These are phyloP conservation scores for Aspergillus ruber DNA, from an alignment of 2,329 filamentous ascomycete genomes.

Conservation along the genomic window DNA sequence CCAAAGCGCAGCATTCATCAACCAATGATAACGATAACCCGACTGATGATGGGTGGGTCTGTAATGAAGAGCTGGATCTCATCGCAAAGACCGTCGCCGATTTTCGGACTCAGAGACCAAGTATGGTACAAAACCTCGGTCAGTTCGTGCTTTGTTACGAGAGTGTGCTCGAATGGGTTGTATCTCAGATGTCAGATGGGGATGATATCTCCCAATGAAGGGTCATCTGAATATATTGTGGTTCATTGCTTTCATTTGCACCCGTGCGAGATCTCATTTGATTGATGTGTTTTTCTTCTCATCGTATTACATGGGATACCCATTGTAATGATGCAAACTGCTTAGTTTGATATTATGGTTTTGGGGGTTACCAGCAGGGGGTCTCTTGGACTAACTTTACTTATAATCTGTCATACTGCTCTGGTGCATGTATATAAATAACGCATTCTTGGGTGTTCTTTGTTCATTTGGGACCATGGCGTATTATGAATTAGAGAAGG, in stretches of 20 bases:
- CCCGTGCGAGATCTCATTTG: background rate
- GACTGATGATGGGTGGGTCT: constrained; percentile 57
- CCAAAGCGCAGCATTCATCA: constrained; percentile 21
- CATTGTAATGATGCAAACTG: background rate
- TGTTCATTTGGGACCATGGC: no score
- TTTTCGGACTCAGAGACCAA: constrained; percentile 78
- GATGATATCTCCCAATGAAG: background rate
- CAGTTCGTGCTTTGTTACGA: constrained; percentile 98
- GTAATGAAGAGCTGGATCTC: constrained; percentile 65
- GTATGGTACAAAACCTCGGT: constrained; percentile 91
- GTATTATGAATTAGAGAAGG: no score
- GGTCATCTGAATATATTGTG: background rate
- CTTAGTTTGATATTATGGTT: background rate
- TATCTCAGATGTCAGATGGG: constrained; percentile 21
- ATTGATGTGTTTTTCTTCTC: background rate
- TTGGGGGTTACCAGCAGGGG: no score
- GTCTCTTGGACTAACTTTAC: no score
- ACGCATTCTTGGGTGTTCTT: no score
- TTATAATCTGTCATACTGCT: no score
- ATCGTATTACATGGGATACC: background rate
- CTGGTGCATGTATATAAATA: no score
- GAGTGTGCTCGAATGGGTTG: constrained; percentile 82
- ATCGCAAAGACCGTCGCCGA: constrained; percentile 85
- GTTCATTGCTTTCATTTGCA: background rate
- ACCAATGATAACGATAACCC: constrained; percentile 16